Base-by-base conservation (phyloP, 495 filamentous ascomycete species). In the Rhypophila decipiens region DNA sequence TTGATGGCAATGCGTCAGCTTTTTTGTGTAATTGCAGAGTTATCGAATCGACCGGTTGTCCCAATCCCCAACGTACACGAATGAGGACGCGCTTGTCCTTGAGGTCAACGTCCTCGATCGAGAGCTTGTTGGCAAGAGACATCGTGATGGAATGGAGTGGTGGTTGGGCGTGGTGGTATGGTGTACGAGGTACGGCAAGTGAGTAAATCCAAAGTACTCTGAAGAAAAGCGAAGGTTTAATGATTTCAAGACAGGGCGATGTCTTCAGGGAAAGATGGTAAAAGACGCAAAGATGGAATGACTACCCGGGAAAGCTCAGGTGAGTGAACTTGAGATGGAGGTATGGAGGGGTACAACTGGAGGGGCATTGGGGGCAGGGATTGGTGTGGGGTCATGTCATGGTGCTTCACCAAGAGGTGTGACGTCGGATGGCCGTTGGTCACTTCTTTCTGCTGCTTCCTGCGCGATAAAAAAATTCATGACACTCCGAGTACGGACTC, bases 101-200 rank as follows among this genome's bases (percentile, higher is more conserved):
- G 67, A 97, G 82, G 72, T 99, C 91, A 60, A 90, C 83, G 54
- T 96, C 91, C 45, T 85, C 87, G 73, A 97, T 95, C 45, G 88
- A 85, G 63, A 99, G 87, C 79, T 97, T 99, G 80, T 84, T 96
- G 50, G 88, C 85, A 66, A 99, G 87, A 82, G 94, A 96, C 93
- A 99, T 99, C 52, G 63, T 85, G 60, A 44, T 10, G 49, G 36
- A 22, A 39, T 24, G 44, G 24, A 15, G 21, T 24, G 29, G 43
- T 46, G 55, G 56, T 56, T 58, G 52, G 40, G n/a, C 9, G 8
- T 8, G 15, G 19, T 2, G 35, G 21, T 46, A 13, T 24, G 17
- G 31, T 33, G 31, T 15, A 24, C 38, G n/a, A 15, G 22, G 31
- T 21, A 27, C 13, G 18, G 34, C 7, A 24, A 12, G 24, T 35